Conservation (phyloP, 768 basidiomycete species). For the Boletus bicolor region DNA sequence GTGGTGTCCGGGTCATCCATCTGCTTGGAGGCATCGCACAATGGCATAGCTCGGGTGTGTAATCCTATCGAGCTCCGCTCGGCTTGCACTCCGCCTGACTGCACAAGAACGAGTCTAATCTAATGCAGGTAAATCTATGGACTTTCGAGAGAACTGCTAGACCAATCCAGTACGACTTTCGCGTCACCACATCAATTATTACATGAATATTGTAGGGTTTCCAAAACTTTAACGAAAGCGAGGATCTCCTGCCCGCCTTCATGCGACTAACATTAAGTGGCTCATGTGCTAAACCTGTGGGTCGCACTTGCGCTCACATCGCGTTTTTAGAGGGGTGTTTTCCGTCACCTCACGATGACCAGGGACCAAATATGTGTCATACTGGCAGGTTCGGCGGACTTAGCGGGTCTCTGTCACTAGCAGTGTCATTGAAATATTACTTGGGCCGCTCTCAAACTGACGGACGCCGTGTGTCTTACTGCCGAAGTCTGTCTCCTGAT, state of each 20-base stretch:
- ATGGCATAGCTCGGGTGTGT: not conserved
- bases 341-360: not conserved
- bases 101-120: conserved; percentile 1
- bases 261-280: not conserved
- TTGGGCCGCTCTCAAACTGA: not conserved
- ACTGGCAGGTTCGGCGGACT: not conserved
- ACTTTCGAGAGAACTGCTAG: not conserved
- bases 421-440: not conserved
- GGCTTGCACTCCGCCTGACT: too few relatives aligned
- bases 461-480: conserved; percentile 11
- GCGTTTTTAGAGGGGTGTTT: not conserved
- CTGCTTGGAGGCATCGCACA: not conserved
- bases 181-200: not conserved
- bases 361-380: conserved; percentile 1
- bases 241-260: not conserved
- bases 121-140: not conserved
- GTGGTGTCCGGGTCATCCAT: not conserved
- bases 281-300: not conserved
- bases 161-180: not conserved
- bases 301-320: not conserved
- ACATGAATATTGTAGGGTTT: not conserved
- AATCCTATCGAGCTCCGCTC: not conserved
- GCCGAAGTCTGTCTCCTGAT: not conserved
- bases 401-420: not conserved
- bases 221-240: not conserved